Base-by-base conservation (phyloP, 1,284 basidiomycete species). In the Coriolopsis trogii region DNA sequence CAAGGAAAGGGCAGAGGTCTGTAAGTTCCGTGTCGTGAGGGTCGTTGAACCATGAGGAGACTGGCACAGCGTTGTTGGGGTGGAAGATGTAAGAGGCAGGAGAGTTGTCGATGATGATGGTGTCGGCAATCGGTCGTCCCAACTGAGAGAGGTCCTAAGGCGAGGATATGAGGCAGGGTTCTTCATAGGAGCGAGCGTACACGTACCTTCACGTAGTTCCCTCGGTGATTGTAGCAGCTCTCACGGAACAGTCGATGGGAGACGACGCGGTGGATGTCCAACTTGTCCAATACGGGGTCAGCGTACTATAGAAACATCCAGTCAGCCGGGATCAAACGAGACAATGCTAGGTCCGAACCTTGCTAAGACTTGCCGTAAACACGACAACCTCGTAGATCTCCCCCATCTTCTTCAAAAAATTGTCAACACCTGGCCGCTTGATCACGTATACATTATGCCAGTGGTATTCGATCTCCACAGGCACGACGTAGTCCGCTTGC, bases 31-130 rank as follows among this genome's bases (percentile, higher is more conserved):
- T 97, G 71, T 98, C 96, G 66, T 97, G 95, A 9, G 94, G 94
- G 72, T 95, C 92, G 71, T 98, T 98, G 79, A 99, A 99, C 97
- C 96, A 99, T 52, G 93, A 96, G 42, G 95, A 98, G 49, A 99
- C 95, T 8, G 96, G 96, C 6, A 98, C 96, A 36, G 97, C 97
- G 67, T 98, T 99, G 74, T 97, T 97, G 15, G 95, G 95, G 68
- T 99, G 96, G 81, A 99, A 99, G 63, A 99, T 96, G 73, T 99
- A 99, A 7, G 93, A 97, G 12, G 97, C 96, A 10, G 96, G 96
- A 33, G 95, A 98, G 73, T 99, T 99, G 77, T 99, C 96, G 60
- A 99, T 85, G 73, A 99, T 99, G 67, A 99, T 98, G 55, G 91
- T 93, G 66, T 96, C 93, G 33, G 83, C 82, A 60, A 98, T 93